Evolutionary conservation across 2,329 filamentous ascomycete genomes (phyloP).

Genomic region (Aspergillus sp.): DNA sequence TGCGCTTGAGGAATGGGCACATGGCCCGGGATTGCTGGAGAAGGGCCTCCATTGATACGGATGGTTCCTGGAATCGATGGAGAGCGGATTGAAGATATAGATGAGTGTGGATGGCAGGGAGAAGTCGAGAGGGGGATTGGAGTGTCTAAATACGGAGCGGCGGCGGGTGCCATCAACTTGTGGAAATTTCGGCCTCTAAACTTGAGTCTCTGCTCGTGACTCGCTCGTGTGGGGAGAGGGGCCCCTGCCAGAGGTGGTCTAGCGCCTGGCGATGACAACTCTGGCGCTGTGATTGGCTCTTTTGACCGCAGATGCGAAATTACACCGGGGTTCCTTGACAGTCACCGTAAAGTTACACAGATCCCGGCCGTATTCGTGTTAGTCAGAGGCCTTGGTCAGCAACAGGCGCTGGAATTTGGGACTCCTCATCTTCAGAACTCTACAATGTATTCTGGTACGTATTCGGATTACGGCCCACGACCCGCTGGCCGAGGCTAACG

Average conservation of each 20-base stretch:
- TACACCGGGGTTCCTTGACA: no score
- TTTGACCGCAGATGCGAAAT: no score
- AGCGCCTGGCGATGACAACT: no score
- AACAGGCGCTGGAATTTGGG: no score
- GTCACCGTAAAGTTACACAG: no score
- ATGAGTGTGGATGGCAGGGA: slow-evolving; percentile 9
- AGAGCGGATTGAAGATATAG: background rate
- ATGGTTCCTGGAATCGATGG: background rate
- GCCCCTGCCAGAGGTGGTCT: no score
- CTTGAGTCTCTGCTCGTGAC: background rate
- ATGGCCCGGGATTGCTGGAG: slow-evolving; percentile 93
- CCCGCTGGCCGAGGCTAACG: slow-evolving; percentile 10
- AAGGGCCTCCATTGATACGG: slow-evolving; percentile 75
- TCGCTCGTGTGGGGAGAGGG: no score
- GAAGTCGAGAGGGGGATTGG: slow-evolving; percentile 6
- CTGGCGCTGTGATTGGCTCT: no score
- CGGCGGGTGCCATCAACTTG: slow-evolving; percentile 1
- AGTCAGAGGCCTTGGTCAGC: no score
- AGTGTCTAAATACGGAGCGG: background rate
- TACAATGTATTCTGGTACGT: background rate
- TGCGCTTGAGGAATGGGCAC: slow-evolving; percentile 96
- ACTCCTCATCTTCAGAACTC: no score
- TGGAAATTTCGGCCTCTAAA: slow-evolving; percentile 8
- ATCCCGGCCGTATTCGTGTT: no score
- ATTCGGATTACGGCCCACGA: background rate